Percentiles rank a stretch among this genome's conserved stretches.
phyloP scores from a whole-genome alignment of 306 rosid species.

The Trifolium dubium region DNA sequence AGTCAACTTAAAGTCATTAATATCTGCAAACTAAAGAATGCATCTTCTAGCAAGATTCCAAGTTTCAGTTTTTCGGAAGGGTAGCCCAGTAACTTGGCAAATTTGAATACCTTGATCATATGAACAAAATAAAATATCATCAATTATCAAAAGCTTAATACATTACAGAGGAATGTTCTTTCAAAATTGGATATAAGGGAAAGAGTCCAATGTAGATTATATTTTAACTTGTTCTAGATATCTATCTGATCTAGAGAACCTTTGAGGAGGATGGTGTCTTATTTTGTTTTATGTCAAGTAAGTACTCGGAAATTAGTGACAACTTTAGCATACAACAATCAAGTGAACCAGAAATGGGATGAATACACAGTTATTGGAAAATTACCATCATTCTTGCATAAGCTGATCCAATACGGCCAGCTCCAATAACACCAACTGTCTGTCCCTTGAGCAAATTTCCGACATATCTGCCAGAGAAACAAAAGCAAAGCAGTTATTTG shows the following conservation, averaged over 20 bases:
- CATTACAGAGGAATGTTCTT: background rate
- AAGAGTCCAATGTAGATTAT: constrained; percentile 12
- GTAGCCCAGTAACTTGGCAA: background rate
- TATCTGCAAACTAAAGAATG: constrained; percentile 23
- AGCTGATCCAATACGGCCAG: constrained; percentile 98
- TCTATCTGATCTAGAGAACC: background rate
- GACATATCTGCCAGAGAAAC: constrained; percentile 65
- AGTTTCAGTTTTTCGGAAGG: background rate
- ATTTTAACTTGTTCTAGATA: constrained; percentile 10
- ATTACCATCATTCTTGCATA: constrained; percentile 99
- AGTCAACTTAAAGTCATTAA: constrained; percentile 26
- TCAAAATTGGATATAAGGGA: background rate
- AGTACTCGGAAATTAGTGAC: constrained; percentile 12
- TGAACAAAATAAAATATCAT: constrained; percentile 3
- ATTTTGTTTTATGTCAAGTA: constrained; percentile 9
- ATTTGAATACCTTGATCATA: constrained; percentile 21
- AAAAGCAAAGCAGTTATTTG: constrained; percentile 31
- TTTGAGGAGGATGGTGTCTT: background rate
- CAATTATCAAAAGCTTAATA: constrained; percentile 15
- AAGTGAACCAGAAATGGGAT: constrained; percentile 14
- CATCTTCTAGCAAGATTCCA: constrained; percentile 14
- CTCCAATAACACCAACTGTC: constrained; percentile 99
- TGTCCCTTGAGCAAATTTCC: constrained; percentile 97
- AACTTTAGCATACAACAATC: constrained; percentile 17
- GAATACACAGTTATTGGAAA: constrained; percentile 30